These are phyloP conservation scores for Ophiosphaerella herpotricha DNA, from an alignment of 2,329 filamentous ascomycete genomes.

Conservation along the genomic window DNA sequence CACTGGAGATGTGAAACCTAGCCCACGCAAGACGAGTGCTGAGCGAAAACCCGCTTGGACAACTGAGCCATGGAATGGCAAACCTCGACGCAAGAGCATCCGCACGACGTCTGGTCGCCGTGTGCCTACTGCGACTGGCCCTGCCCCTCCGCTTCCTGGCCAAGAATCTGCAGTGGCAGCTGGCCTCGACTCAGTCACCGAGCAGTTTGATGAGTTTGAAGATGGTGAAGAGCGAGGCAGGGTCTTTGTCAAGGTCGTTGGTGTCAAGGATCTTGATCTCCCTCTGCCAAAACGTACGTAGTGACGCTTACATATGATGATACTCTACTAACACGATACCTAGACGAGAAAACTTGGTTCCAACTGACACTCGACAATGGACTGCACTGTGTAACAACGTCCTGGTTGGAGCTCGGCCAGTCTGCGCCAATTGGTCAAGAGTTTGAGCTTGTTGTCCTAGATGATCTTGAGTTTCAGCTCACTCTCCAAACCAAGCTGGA, in stretches of 20 bases:
- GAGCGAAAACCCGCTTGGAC: constrained; percentile 78
- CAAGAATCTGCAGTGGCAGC: constrained; percentile 78
- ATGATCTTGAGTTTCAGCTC: constrained; percentile 98
- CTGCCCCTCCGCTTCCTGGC: constrained; percentile 82
- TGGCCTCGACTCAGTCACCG: constrained; percentile 66
- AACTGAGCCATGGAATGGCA: constrained; percentile 94
- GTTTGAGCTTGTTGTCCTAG: constrained; percentile 95
- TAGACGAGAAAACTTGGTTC: constrained; percentile 90
- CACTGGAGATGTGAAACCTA: constrained; percentile 60
- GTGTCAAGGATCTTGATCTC: constrained; percentile 92
- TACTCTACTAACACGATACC: constrained; percentile 14
- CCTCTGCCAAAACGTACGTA: constrained; percentile 86
- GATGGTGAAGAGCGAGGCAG: constrained; percentile 87
- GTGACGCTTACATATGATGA: not conserved
- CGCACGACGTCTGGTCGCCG: constrained; percentile 64
- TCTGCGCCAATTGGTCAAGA: constrained; percentile 96
- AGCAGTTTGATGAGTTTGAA: constrained; percentile 70
- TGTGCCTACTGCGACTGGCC: constrained; percentile 60
- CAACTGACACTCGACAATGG: constrained; percentile 97
- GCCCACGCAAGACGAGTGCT: constrained; percentile 77
- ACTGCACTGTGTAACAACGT: constrained; percentile 94
- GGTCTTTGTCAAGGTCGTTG: constrained; percentile 97
- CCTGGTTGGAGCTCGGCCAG: constrained; percentile 89
- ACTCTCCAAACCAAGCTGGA: constrained; percentile 95
- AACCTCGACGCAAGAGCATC: constrained; percentile 69